A percentile compares a stretch with the other conserved stretches of the same genome.
Conservation (phyloP, 495 filamentous ascomycete genomes). For the Penicillium subrubescens region DNA sequence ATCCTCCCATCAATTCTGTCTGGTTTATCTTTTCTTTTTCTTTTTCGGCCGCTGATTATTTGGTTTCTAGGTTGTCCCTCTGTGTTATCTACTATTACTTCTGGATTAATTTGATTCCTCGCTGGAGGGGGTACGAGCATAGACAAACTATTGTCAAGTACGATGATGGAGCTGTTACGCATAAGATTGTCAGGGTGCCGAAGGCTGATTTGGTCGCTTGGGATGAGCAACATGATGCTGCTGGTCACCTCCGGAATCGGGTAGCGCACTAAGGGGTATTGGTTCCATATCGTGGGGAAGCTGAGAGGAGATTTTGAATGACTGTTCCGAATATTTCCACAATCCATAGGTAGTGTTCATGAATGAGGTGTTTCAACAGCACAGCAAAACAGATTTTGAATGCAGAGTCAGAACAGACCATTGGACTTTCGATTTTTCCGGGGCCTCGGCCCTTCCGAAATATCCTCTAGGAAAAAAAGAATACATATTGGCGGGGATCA, state of each 20-base stretch:
- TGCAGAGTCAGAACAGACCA: no score
- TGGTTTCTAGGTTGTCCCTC: conserved; percentile 38
- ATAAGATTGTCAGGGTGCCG: conserved; percentile 58
- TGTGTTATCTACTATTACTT: conserved; percentile 59
- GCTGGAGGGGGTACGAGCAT: conserved; percentile 50
- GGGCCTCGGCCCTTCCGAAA: no score
- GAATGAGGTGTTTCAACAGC: no score
- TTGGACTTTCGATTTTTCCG: no score
- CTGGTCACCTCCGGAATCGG: conserved; percentile 29
- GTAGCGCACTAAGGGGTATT: not conserved
- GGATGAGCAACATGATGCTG: conserved; percentile 60
- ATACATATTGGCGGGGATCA: no score
- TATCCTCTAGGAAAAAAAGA: no score
- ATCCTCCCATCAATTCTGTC: conserved; percentile 4
- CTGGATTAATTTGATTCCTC: conserved; percentile 57
- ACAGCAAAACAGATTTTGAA: no score
- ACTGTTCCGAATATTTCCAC: no score
- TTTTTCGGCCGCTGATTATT: not conserved
- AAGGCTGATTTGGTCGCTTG: conserved; percentile 47
- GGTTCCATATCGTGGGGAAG: not conserved
- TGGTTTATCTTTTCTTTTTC: not conserved
- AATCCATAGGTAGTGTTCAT: no score
- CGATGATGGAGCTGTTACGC: conserved; percentile 51
- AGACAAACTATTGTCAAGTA: conserved; percentile 54
- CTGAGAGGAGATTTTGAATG: not conserved